These are phyloP conservation scores for Saccharomyces mikatae DNA, from an alignment of 805 yeast species.

Conservation along the genomic window DNA sequence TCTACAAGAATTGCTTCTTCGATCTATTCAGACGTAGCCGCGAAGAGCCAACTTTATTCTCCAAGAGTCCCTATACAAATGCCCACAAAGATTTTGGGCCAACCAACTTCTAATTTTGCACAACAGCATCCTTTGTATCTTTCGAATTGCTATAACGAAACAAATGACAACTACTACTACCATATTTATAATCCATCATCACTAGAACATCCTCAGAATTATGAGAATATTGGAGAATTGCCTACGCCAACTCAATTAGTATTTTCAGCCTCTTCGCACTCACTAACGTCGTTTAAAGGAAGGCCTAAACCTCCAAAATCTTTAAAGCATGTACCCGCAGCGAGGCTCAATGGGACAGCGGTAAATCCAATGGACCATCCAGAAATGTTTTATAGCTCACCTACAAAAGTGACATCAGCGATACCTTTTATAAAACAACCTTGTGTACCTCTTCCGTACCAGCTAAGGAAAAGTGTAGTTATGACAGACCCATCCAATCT, in stretches of 20 bases:
- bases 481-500: slow-evolving; percentile 70
- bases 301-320: slow-evolving; percentile 27
- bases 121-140: not conserved
- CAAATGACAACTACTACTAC: slow-evolving; percentile 10
- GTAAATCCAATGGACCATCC: slow-evolving; percentile 39
- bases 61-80: not conserved
- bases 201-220: slow-evolving; percentile 24
- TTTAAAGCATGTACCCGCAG: slow-evolving; percentile 10
- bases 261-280: slow-evolving; percentile 24
- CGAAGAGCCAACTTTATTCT: not conserved
- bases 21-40: slow-evolving; percentile 33
- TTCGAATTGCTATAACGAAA: slow-evolving; percentile 1
- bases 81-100: not conserved
- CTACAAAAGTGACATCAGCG: not conserved
- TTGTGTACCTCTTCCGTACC: slow-evolving; percentile 35
- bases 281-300: slow-evolving; percentile 26
- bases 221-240: slow-evolving; percentile 28
- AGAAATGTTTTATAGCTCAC: slow-evolving; percentile 30
- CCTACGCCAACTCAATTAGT: slow-evolving; percentile 34
- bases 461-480: slow-evolving; percentile 60
- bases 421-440: not conserved
- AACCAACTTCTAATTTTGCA: not conserved
- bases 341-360: slow-evolving; percentile 27
- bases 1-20: slow-evolving; percentile 31
- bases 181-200: not conserved